These are phyloP conservation scores for Pochonia chlamydosporia DNA, from an alignment of 2,329 filamentous ascomycete genomes.

Conservation along the genomic window DNA sequence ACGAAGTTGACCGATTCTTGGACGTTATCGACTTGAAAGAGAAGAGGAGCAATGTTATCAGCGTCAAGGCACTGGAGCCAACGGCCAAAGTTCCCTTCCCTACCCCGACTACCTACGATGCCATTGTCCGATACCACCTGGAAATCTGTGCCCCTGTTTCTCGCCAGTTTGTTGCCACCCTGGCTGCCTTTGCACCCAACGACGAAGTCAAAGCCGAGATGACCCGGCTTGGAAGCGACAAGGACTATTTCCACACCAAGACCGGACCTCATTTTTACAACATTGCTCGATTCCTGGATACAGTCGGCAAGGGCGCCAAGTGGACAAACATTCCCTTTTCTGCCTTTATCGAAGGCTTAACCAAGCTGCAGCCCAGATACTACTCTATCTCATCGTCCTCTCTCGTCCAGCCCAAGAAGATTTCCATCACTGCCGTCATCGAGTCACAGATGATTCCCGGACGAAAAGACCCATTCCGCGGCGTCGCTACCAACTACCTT, in stretches of 20 bases:
- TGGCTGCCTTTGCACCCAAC: conserved; percentile 84
- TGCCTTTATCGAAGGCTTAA: conserved; percentile 85
- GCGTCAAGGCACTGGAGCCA: conserved; percentile 84
- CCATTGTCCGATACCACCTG: conserved; percentile 89
- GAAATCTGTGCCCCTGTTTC: conserved; percentile 94
- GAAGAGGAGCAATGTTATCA: conserved; percentile 78
- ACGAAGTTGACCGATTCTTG: conserved; percentile 86
- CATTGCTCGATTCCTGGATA: conserved; percentile 77
- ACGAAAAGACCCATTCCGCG: conserved; percentile 75
- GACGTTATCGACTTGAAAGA: conserved; percentile 67
- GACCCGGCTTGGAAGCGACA: conserved; percentile 82
- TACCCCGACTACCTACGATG: conserved; percentile 92
- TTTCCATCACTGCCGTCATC: conserved; percentile 91
- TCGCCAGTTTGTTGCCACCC: conserved; percentile 83
- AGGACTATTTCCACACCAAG: conserved; percentile 90
- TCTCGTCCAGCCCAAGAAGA: conserved; percentile 85
- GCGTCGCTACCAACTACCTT: conserved; percentile 95
- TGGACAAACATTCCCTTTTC: conserved; percentile 91
- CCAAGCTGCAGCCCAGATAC: conserved; percentile 94
- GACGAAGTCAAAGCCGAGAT: conserved; percentile 83
- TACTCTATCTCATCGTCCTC: conserved; percentile 99
- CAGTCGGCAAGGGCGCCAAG: conserved; percentile 63
- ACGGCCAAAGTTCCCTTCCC: conserved; percentile 98
- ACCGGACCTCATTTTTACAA: conserved; percentile 79
- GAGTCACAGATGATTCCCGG: conserved; percentile 76